These are phyloP conservation scores for Boletus rubroflammeus DNA, from an alignment of 768 basidiomycete genomes.

Conservation along the genomic window DNA sequence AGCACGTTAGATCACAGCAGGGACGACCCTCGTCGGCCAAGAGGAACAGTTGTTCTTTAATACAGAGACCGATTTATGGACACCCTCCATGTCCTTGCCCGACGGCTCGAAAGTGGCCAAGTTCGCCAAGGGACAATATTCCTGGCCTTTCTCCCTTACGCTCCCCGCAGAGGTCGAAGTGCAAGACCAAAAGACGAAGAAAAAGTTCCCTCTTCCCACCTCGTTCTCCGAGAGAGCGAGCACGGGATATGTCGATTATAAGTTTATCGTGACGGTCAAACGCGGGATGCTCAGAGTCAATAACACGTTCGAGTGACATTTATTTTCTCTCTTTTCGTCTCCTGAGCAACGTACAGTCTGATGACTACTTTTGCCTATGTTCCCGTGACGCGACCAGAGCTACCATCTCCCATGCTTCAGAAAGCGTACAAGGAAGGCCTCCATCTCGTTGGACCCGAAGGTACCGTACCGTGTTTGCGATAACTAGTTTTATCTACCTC, in stretches of 20 bases:
- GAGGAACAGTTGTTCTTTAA: conserved; percentile 49
- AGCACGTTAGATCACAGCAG: conserved; percentile 36
- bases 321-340: background rate
- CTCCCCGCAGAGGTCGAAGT: conserved; percentile 44
- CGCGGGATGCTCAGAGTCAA: conserved; percentile 48
- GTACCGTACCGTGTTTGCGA: conserved; percentile 5
- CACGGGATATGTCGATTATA: conserved; percentile 56
- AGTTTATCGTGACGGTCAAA: conserved; percentile 46
- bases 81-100: conserved; percentile 24
- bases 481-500: background rate
- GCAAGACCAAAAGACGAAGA: conserved; percentile 35
- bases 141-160: conserved; percentile 47
- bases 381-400: conserved; percentile 32
- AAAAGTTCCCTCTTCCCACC: conserved; percentile 44
- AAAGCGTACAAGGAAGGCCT: conserved; percentile 35
- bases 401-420: conserved; percentile 35
- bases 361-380: conserved; percentile 32
- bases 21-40: conserved; percentile 53
- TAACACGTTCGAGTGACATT: conserved; percentile 37
- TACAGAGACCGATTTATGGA: conserved; percentile 42
- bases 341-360: conserved; percentile 24
- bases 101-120: conserved; percentile 24
- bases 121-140: conserved; percentile 43
- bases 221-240: conserved; percentile 55
- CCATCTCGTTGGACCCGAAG: conserved; percentile 35